These are phyloP conservation scores for Thelonectria discophora DNA, from an alignment of 2,329 filamentous ascomycete genomes.

Conservation along the genomic window DNA sequence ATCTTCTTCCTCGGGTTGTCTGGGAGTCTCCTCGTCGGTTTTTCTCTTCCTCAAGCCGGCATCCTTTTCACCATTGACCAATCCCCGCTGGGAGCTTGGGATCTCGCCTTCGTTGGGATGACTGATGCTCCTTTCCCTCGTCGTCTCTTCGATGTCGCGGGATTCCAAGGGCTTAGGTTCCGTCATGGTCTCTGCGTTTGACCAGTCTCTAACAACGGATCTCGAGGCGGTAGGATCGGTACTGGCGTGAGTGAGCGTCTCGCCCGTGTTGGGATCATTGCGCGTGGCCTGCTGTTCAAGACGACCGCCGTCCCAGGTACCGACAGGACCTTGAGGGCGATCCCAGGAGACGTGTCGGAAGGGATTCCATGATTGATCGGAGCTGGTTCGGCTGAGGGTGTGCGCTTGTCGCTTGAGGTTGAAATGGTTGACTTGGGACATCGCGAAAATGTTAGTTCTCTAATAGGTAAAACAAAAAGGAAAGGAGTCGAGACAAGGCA, in stretches of 20 bases:
- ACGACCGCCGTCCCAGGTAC: slow-evolving; percentile 48
- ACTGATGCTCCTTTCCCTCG: slow-evolving; percentile 31
- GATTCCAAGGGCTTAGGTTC: slow-evolving; percentile 19
- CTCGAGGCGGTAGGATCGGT: slow-evolving; percentile 46
- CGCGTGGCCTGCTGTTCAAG: slow-evolving; percentile 45
- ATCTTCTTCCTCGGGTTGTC: slow-evolving; percentile 31
- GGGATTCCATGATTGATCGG: slow-evolving; percentile 53
- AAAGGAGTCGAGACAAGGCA: not conserved
- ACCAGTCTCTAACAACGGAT: slow-evolving; percentile 36
- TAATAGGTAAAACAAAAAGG: no score
- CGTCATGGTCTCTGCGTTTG: slow-evolving; percentile 39
- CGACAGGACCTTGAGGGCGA: slow-evolving; percentile 41
- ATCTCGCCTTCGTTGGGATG: slow-evolving; percentile 36
- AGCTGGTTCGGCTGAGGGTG: slow-evolving; percentile 51
- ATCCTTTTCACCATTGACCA: slow-evolving; percentile 34
- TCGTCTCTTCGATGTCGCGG: slow-evolving; percentile 33
- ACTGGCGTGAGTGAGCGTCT: slow-evolving; percentile 47
- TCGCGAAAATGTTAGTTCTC: slow-evolving; percentile 6
- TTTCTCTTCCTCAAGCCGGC: slow-evolving; percentile 45
- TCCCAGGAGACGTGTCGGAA: slow-evolving; percentile 55
- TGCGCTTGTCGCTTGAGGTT: slow-evolving; percentile 57
- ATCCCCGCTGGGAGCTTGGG: slow-evolving; percentile 30
- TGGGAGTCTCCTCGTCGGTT: slow-evolving; percentile 34
- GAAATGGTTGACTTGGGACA: slow-evolving; percentile 55
- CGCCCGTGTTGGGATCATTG: slow-evolving; percentile 36